Base-by-base conservation (phyloP, 1,284 basidiomycete species). In the Ceratobasidium sp. region DNA sequence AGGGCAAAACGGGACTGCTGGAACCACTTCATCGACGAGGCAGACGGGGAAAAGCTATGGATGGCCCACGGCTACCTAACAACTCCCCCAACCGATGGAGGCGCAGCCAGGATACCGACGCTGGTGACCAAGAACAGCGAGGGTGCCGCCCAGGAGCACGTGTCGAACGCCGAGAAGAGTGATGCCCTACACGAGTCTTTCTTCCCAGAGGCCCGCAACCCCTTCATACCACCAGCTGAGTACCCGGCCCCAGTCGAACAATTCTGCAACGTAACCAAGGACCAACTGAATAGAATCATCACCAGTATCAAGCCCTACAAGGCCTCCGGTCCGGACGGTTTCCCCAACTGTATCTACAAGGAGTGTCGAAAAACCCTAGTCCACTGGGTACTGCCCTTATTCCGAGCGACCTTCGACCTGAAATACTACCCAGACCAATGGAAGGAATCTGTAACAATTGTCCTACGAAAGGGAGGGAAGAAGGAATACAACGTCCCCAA, bases 331-430 rank as follows among this genome's bases (percentile, higher is more conserved):
- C 81, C 82, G 0, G 83, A 83, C 51, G 79, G 79, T 0, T 79
- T 84, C 7, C 80, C 83, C 0, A 86, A 86, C 73, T 76, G 80
- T 11, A 82, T 85, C 0, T 78, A 82, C 62, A 80, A 71, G 19
- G 44, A 82, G 1, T 80, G 77, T 44, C 50, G 60, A 0, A 78
- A 82, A 15, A 22, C 80, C 0, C 77, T 86, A 0, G 59, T 80
- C 1, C 79, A 78, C 79, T 1, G 79, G 83, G 41, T 29, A 36
- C 0, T 76, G 82, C 0, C 41, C 76, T 0, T 67, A 76, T 60
- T 33, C 31, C 33, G 48, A 29, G 75, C 69, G 9, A 66, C 75
- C 7, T 67, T 75, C 63, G 17, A 31, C 24, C 56, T 73, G 11
- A 14, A 54, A 19, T 60, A 57, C 27, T 74, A 75, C 62, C 75